Conservation (phyloP, 768 basidiomycete genomes). For the Xerocomellus chrysenteron region DNA sequence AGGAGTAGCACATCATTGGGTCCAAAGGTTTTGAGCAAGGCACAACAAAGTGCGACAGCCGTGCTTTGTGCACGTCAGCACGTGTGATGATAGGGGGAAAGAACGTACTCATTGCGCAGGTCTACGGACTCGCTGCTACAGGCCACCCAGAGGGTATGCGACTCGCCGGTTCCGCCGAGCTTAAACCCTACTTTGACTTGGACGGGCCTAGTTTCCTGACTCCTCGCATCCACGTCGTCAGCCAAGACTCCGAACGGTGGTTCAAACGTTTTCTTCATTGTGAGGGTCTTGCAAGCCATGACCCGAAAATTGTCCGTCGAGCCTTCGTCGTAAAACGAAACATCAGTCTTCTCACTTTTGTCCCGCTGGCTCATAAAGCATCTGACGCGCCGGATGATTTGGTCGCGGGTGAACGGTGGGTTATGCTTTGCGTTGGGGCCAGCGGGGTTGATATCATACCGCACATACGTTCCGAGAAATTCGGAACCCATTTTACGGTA, state of each 20-base stretch:
- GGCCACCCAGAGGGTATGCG: constrained; percentile 11
- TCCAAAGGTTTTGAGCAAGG: constrained; percentile 11
- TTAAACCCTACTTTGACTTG: constrained; percentile 7
- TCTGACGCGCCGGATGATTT: constrained; percentile 4
- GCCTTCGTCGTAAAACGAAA: background rate
- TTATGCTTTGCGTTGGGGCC: background rate
- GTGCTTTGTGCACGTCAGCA: constrained; percentile 1
- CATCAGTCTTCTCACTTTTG: background rate
- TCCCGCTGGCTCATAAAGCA: constrained; percentile 16
- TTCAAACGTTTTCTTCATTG: constrained; percentile 7
- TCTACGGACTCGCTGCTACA: background rate
- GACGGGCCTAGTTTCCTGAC: background rate
- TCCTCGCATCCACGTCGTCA: background rate
- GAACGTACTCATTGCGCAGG: constrained; percentile 8
- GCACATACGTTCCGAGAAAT: constrained; percentile 10
- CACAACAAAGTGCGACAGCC: constrained; percentile 12
- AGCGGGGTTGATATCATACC: background rate
- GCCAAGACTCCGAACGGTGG: constrained; percentile 6
- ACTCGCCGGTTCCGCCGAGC: background rate
- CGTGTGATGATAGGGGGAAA: background rate
- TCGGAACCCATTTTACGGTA: constrained; percentile 12
- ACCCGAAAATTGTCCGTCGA: background rate
- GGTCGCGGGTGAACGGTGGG: background rate
- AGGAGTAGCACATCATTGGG: constrained; percentile 14
- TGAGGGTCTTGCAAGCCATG: constrained; percentile 2